A percentile compares a stretch with the other conserved stretches of the same genome.
These are phyloP conservation scores for Beauveria pseudobassiana DNA, from an alignment of 2,329 filamentous ascomycete species.

Conservation along the genomic window DNA sequence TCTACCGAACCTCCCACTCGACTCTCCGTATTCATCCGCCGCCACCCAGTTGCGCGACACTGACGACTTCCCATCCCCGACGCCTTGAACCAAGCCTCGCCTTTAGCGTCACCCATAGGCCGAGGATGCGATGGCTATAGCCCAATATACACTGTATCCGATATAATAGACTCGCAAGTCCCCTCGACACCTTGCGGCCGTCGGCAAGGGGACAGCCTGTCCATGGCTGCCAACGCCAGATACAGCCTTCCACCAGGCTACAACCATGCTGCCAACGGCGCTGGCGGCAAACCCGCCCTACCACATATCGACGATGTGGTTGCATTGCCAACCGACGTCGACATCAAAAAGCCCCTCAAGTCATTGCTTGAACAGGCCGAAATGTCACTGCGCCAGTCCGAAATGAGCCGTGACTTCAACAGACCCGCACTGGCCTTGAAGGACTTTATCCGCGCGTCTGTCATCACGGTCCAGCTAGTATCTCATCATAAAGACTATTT, in stretches of 20 bases:
- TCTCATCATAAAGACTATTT: constrained; percentile 70
- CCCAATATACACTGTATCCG: neutral
- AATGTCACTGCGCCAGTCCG: constrained; percentile 49
- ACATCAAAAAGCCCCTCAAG: constrained; percentile 42
- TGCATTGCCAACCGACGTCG: constrained; percentile 37
- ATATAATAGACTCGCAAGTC: neutral
- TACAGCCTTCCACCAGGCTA: constrained; percentile 23
- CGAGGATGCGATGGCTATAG: neutral
- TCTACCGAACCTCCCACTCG: neutral
- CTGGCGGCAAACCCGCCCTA: constrained; percentile 27
- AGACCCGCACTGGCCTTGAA: constrained; percentile 69
- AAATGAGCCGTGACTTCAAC: constrained; percentile 54
- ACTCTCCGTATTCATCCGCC: neutral
- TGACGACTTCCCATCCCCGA: neutral
- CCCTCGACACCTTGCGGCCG: constrained; percentile 8
- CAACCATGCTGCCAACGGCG: constrained; percentile 3
- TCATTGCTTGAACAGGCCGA: constrained; percentile 48
- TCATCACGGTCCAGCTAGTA: constrained; percentile 70
- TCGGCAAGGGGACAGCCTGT: constrained; percentile 19
- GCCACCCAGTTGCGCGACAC: neutral
- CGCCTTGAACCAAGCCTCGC: neutral
- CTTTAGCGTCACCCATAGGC: neutral
- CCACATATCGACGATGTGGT: constrained; percentile 49
- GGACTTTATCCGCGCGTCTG: constrained; percentile 75
- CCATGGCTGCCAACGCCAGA: constrained; percentile 25